Base-by-base conservation (phyloP, 352 stramenopile species). In the Salisapilia sapeloensis region DNA sequence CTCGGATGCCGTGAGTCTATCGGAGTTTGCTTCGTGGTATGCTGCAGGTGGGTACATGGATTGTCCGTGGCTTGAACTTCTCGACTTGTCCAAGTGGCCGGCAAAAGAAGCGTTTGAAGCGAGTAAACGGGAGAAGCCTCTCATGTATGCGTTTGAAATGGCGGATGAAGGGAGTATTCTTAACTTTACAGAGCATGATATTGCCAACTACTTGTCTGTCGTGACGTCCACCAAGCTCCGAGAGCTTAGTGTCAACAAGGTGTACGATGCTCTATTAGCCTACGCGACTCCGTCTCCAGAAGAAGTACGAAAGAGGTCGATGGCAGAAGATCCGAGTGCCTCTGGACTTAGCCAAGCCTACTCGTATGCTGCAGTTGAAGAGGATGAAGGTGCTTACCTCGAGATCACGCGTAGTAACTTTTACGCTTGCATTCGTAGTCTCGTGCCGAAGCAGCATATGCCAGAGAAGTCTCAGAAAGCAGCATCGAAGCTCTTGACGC, bases 11-110 rank as follows among this genome's bases (percentile, higher is more conserved):
- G 89, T 98, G 17, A 90, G 56, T 22, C 91, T 97, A 30, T 65
- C 89, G 24, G 83, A 97, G 36, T 98, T 98, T 62, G 92, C 89
- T 4, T 70, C 90, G 8, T 98, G 93, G 93, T 98, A 98, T 42
- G 93, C 86, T 0, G 71, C 77, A 18, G 81, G 81, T 21, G 92
- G 92, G 4, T 95, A 96, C 47, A 81, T 93, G 47, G 82, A 89
- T 27, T 96, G 91, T 40, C 80, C 87, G 9, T 98, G 93, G 93
- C 48, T 98, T 6, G 93, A 98, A 46, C 50, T 98, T 7, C 44
- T 98, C 8, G 87, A 97, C 50, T 42, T 98, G 36, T 77, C 70
- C 0, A 98, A 98, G 49, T 97, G 91, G 89, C 76, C 76, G 8
- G 72, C 76, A 3, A 87, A 87, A 18, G 67, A 86, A 45, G 75